Percentiles rank a stretch among this genome's conserved stretches.
phyloP scores from a whole-genome alignment of 352 stramenopile species.

The Globisporangium echinulatum region DNA sequence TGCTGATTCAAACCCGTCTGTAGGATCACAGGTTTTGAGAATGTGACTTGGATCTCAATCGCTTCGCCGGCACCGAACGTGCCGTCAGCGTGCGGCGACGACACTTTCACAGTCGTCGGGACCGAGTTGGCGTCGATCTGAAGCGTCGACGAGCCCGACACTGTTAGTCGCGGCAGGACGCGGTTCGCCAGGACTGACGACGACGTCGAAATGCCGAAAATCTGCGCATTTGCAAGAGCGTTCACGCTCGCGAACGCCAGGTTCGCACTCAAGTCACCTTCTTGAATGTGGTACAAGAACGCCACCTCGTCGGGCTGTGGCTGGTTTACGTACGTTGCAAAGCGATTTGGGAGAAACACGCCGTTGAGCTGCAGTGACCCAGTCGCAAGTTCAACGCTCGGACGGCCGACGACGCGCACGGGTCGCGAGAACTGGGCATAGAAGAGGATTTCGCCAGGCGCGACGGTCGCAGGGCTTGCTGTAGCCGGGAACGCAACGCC shows the following conservation, averaged over 20 bases:
- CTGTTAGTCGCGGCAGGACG: constrained; percentile 26
- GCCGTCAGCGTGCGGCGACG: constrained; percentile 38
- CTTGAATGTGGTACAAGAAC: constrained; percentile 61
- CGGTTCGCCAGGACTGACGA: constrained; percentile 23
- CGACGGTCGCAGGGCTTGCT: constrained; percentile 40
- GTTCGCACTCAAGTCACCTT: constrained; percentile 46
- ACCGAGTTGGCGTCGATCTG: constrained; percentile 49
- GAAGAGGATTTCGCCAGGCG: constrained; percentile 65
- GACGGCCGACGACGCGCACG: constrained; percentile 35
- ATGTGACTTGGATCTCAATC: constrained; percentile 61
- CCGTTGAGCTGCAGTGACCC: constrained; percentile 45
- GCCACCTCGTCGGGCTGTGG: constrained; percentile 35
- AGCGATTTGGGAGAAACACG: constrained; percentile 32
- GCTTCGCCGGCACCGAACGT: constrained; percentile 53
- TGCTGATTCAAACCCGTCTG: constrained; percentile 59
- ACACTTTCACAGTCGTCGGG: constrained; percentile 52
- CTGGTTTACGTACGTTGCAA: constrained; percentile 39
- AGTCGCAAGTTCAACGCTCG: constrained; percentile 50
- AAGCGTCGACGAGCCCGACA: constrained; percentile 25
- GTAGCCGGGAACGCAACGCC: constrained; percentile 50
- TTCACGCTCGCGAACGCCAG: constrained; percentile 43
- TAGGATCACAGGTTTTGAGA: constrained; percentile 57
- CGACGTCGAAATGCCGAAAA: constrained; percentile 46
- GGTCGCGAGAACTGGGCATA: constrained; percentile 52
- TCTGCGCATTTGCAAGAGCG: constrained; percentile 27